Base-by-base conservation (phyloP, 495 filamentous ascomycete species). In the Copromyces sp. region DNA sequence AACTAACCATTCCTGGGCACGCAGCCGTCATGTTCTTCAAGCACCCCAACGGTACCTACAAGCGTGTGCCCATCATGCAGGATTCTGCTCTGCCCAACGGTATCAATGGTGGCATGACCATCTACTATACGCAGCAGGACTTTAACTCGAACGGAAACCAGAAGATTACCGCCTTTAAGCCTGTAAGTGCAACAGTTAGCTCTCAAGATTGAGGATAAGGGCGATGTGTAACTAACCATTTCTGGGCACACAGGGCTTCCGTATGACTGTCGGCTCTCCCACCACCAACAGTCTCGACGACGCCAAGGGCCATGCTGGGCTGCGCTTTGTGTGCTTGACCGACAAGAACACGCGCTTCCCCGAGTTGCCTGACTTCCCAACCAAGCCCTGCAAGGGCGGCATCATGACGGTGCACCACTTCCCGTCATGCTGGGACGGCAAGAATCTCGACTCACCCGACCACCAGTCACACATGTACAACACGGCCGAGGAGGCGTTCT, bases 381-480 rank as follows among this genome's bases (percentile, higher is more conserved):
- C 75, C 53, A 76, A 70, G 75, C 78, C 83, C 2, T 86, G 85
- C 77, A 75, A 75, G 35, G 84, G 75, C 68, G 84, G 84, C 68
- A 85, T 87, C 78, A 86, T 86, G 78, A 79, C 83, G 1, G 82
- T 85, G 20, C 85, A 86, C 74, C 85, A 86, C 76, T 87, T 86
- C 74, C 85, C 85, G n/a, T 76, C 82, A 72, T 84, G 85, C 79
- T 89, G 87, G 87, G 87, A 89, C 76, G 87, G 87, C 70, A 83
- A 85, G 77, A 88, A 87, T 76, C 81, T 88, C n/a, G 87, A 88
- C 78, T 86, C 84, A 65, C 82, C 84, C 38, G 85, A 89, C 78
- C 87, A 89, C 77, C 82, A 84, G 65, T 83, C 84, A 16, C 87
- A 89, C 81, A 85, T 85, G 83, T 84, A 79, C 78, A 81, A 80